Percentiles rank a stretch among this genome's conserved stretches.
These are phyloP conservation scores for Berberis thunbergii DNA, from an alignment of 164 flowering plant species.

Conservation along the genomic window DNA sequence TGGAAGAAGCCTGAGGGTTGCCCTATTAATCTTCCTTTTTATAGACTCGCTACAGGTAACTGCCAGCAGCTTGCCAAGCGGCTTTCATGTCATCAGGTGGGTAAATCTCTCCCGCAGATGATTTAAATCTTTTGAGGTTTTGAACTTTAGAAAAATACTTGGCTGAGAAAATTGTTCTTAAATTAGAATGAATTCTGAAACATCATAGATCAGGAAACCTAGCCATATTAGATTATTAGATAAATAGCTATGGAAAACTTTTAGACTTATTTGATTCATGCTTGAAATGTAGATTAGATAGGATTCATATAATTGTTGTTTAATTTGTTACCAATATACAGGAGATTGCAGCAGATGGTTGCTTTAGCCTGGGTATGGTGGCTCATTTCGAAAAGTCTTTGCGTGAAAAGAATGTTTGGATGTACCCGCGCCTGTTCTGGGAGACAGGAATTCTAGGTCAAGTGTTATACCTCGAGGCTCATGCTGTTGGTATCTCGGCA, in stretches of 20 bases:
- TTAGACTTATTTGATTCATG: neutral
- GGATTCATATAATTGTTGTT: neutral
- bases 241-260: neutral
- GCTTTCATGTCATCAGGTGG: constrained; percentile 92
- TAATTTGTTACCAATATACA: constrained; percentile 19
- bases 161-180: too few species aligned
- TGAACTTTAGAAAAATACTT: too few species aligned
- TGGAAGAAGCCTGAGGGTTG: constrained; percentile 94
- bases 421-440: constrained; percentile 97
- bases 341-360: constrained; percentile 94
- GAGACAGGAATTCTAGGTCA: constrained; percentile 94
- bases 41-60: constrained; percentile 60
- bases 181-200: too few species aligned
- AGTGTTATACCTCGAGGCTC: constrained; percentile 87
- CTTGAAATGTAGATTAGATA: neutral
- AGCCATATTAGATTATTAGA: too few species aligned
- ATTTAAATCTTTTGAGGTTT: neutral
- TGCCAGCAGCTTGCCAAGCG: constrained; percentile 43
- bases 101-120: neutral
- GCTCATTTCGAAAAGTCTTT: constrained; percentile 64
- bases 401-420: constrained; percentile 48
- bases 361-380: constrained; percentile 96
- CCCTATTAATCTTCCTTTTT: constrained; percentile 68
- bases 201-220: too few species aligned
- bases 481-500: constrained; percentile 90